phyloP scores from a whole-genome alignment of 2,329 filamentous ascomycete species.

The Fusarium subtropicale region DNA sequence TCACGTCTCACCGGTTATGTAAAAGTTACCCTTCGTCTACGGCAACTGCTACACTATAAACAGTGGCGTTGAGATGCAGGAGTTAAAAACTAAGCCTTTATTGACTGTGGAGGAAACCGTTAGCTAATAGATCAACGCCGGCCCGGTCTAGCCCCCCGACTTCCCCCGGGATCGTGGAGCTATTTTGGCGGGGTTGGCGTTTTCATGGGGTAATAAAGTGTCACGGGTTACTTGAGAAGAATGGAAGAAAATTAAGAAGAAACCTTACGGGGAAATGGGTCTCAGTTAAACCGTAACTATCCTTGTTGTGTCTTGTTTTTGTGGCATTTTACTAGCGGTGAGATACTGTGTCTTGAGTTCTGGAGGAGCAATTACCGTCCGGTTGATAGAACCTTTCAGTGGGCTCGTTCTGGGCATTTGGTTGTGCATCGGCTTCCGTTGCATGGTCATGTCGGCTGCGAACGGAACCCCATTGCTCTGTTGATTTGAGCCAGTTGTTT shows the following conservation, averaged over 20 bases:
- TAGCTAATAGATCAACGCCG: conserved; percentile 34
- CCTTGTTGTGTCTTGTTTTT: not conserved
- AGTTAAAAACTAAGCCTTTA: conserved; percentile 13
- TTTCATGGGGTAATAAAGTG: conserved; percentile 36
- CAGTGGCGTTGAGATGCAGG: conserved; percentile 12
- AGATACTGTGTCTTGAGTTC: not conserved
- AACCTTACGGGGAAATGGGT: not conserved
- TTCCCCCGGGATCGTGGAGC: conserved; percentile 30
- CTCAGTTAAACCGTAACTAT: conserved; percentile 4
- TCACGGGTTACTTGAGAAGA: conserved; percentile 8
- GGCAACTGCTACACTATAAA: not conserved
- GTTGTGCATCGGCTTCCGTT: not conserved
- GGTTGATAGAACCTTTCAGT: not conserved
- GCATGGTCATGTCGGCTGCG: not conserved
- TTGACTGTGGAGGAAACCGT: conserved; percentile 20
- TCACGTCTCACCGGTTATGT: conserved; percentile 22
- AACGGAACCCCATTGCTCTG: no score
- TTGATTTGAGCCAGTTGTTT: not conserved
- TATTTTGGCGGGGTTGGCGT: conserved; percentile 31
- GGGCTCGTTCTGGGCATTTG: not conserved
- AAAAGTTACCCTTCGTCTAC: conserved; percentile 21
- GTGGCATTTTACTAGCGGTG: not conserved
- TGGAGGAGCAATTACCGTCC: not conserved
- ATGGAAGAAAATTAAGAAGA: not conserved
- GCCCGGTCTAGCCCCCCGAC: conserved; percentile 30